Evolutionary conservation across 805 yeast species (phyloP).

Genomic region (Spencermartinsiella europaea): DNA sequence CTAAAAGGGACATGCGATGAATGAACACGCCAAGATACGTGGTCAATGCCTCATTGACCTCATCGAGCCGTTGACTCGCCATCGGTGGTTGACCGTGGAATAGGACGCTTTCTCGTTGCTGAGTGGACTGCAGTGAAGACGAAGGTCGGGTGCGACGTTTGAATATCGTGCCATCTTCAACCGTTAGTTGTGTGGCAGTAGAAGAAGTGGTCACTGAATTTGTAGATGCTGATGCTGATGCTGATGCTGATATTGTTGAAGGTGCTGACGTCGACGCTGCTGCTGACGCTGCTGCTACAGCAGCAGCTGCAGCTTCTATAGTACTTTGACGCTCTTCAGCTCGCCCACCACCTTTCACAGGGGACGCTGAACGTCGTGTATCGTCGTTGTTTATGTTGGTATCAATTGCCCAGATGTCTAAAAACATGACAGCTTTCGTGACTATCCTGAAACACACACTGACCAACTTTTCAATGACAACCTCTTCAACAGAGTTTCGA

Average conservation of each 20-base stretch:
- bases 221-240: too few species aligned
- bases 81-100: conserved; percentile 25
- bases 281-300: background rate
- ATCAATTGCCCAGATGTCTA: conserved; percentile 28
- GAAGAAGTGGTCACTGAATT: background rate
- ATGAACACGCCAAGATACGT: conserved; percentile 32
- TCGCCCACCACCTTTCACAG: background rate
- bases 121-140: background rate
- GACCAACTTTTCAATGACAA: conserved; percentile 29
- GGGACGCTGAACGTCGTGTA: background rate
- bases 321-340: background rate
- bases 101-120: conserved; percentile 22
- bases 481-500: conserved; percentile 27
- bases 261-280: background rate
- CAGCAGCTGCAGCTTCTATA: background rate
- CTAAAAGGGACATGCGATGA: conserved; percentile 25
- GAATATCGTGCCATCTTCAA: background rate
- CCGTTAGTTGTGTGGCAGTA: background rate
- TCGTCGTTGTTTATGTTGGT: conserved; percentile 9
- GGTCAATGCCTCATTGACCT: conserved; percentile 31
- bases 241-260: background rate
- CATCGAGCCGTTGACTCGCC: conserved; percentile 32
- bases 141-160: background rate
- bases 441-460: conserved; percentile 30
- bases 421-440: conserved; percentile 29